phyloP scores from a whole-genome alignment of 139 green algal species.

The Eudorina sp. region DNA sequence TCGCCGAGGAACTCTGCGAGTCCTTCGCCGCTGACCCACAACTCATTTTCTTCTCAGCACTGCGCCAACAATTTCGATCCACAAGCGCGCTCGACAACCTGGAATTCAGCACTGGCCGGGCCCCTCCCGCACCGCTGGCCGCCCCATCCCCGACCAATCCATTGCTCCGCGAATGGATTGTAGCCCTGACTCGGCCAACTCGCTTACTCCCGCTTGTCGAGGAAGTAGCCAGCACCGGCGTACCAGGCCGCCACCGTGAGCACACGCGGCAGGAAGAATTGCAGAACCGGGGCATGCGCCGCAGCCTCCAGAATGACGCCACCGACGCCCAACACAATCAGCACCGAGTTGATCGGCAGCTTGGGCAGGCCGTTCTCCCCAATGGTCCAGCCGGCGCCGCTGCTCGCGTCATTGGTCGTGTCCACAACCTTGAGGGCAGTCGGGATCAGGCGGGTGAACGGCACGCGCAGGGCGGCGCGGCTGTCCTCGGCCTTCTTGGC shows the following conservation, averaged over 20 bases:
- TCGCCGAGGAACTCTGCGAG: too few species aligned
- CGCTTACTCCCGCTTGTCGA: slow-evolving; percentile 71
- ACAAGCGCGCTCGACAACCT: too few species aligned
- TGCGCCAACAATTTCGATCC: too few species aligned
- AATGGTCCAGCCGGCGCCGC: slow-evolving; percentile 73
- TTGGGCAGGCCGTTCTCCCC: slow-evolving; percentile 73
- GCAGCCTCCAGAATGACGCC: slow-evolving; percentile 75
- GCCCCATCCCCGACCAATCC: too few species aligned
- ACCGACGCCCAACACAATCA: slow-evolving; percentile 79
- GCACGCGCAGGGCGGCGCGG: slow-evolving; percentile 71
- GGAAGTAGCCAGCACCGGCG: slow-evolving; percentile 68
- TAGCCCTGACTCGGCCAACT: too few species aligned
- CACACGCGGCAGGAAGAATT: slow-evolving; percentile 77
- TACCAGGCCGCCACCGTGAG: slow-evolving; percentile 67
- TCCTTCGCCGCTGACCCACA: too few species aligned
- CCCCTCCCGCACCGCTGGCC: too few species aligned
- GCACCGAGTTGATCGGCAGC: slow-evolving; percentile 79
- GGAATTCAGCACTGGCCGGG: too few species aligned
- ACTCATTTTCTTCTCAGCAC: too few species aligned
- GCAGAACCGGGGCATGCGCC: slow-evolving; percentile 75
- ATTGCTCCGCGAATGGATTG: too few species aligned
- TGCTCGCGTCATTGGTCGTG: slow-evolving; percentile 68
- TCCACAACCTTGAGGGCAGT: slow-evolving; percentile 75
- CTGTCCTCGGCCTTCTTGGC: slow-evolving; percentile 76
- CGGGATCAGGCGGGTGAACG: slow-evolving; percentile 78